Conservation (phyloP, 73 alveolate species). For the Urostyla sp. region DNA sequence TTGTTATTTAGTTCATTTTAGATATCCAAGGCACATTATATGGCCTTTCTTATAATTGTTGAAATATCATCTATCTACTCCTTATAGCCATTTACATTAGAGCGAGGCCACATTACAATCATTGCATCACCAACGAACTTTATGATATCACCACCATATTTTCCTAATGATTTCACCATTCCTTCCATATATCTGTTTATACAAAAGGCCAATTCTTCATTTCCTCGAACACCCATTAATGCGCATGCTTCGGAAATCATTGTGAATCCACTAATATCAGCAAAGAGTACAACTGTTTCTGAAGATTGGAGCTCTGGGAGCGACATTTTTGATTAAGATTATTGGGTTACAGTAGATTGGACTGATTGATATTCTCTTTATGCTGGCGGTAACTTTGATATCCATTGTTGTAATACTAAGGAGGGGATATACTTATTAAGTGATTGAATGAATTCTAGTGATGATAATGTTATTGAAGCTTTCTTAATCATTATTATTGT, state of each 20-base stretch:
- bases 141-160: constrained; percentile 97
- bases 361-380: constrained; percentile 63
- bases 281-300: constrained; percentile 82
- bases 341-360: constrained; percentile 77
- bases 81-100: background rate
- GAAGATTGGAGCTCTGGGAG: constrained; percentile 77
- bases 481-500: too few relatives aligned
- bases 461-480: too few relatives aligned
- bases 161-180: constrained; percentile 85
- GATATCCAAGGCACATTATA: constrained; percentile 91
- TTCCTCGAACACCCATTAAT: constrained; percentile 92
- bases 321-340: background rate
- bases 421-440: constrained; percentile 66
- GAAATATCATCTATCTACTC: constrained; percentile 42
- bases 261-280: constrained; percentile 90
- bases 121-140: constrained; percentile 97
- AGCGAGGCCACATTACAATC: constrained; percentile 97
- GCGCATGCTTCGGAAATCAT: constrained; percentile 89
- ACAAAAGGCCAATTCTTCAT: constrained; percentile 92
- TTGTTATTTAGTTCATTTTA: constrained; percentile 87
- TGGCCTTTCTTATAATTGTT: constrained; percentile 84
- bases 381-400: constrained; percentile 17
- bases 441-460: constrained; percentile 41
- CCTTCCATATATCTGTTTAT: constrained; percentile 95
- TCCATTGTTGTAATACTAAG: constrained; percentile 45